A percentile compares a stretch with the other conserved stretches of the same genome.
Conservation (phyloP, 495 filamentous ascomycete species). For the Aspergillus kassunensis region DNA sequence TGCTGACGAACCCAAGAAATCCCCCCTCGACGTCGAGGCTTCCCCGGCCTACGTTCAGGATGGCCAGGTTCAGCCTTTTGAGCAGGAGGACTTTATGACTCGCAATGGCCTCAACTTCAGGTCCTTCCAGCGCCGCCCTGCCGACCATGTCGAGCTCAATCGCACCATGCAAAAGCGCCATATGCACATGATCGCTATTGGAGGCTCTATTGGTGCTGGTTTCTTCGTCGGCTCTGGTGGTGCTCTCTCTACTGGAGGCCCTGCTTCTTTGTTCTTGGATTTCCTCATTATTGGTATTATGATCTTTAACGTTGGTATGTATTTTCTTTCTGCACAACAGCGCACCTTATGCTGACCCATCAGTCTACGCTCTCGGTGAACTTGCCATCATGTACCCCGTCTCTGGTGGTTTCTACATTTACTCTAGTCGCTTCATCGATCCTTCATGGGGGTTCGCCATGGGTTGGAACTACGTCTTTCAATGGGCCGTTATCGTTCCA, state of each 20-base stretch:
- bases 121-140: conserved; percentile 37
- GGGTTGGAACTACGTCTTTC: conserved; percentile 67
- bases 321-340: not conserved
- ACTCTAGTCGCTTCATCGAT: conserved; percentile 52
- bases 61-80: conserved; percentile 14
- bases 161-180: conserved; percentile 53
- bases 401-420: conserved; percentile 59
- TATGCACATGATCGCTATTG: conserved; percentile 76
- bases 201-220: conserved; percentile 52
- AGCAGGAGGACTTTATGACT: conserved; percentile 35
- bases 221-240: conserved; percentile 49
- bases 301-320: conserved; percentile 31
- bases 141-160: conserved; percentile 20
- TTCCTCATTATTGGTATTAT: conserved; percentile 48
- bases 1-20: conserved; percentile 6
- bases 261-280: conserved; percentile 40
- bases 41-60: conserved; percentile 11
- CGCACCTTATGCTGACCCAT: not conserved
- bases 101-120: conserved; percentile 48
- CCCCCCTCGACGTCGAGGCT: conserved; percentile 3
- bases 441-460: conserved; percentile 54
- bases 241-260: conserved; percentile 29
- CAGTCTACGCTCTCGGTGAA: conserved; percentile 66
- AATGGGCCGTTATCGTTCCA: conserved; percentile 59
- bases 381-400: conserved; percentile 66